A percentile compares a stretch with the other conserved stretches of the same genome.
Evolutionary conservation across 2,329 filamentous ascomycete genomes (phyloP).

Genomic region (Talaromyces sp.): DNA sequence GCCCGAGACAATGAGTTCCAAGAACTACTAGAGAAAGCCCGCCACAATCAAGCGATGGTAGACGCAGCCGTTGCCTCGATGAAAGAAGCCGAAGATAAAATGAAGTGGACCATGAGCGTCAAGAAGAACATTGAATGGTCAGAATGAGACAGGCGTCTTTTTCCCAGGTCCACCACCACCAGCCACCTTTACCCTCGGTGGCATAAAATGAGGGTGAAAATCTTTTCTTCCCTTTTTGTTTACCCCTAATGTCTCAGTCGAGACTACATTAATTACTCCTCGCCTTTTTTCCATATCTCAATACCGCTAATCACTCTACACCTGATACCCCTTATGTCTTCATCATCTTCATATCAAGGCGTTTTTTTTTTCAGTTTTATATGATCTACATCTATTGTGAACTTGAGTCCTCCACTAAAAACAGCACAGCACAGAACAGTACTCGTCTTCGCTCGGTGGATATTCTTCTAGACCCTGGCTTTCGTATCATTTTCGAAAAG

Average conservation of each 20-base stretch:
- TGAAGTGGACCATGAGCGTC: conserved; percentile 47
- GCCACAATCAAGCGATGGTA: conserved; percentile 28
- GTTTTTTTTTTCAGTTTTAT: not conserved
- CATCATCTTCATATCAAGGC: conserved; percentile 1
- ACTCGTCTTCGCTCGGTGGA: not conserved
- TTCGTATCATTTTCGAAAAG: not conserved
- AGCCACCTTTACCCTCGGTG: not conserved
- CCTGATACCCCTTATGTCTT: not conserved
- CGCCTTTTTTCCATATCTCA: not conserved
- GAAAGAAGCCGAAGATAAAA: conserved; percentile 38
- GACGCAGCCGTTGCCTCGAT: conserved; percentile 36
- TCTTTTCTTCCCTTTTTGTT: not conserved
- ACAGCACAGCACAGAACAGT: not conserved
- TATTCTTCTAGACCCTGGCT: not conserved
- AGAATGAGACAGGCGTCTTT: conserved; percentile 15
- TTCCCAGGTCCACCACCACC: not conserved
- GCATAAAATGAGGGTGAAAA: not conserved
- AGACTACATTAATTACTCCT: not conserved
- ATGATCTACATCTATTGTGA: not conserved
- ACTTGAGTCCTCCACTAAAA: not conserved
- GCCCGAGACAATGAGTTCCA: conserved; percentile 37
- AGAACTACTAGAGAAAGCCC: conserved; percentile 26
- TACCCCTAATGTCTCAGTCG: not conserved
- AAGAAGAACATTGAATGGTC: conserved; percentile 29
- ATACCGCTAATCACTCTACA: not conserved